These are phyloP conservation scores for Alternaria ventricosa DNA, from an alignment of 2,329 filamentous ascomycete genomes.

Conservation along the genomic window DNA sequence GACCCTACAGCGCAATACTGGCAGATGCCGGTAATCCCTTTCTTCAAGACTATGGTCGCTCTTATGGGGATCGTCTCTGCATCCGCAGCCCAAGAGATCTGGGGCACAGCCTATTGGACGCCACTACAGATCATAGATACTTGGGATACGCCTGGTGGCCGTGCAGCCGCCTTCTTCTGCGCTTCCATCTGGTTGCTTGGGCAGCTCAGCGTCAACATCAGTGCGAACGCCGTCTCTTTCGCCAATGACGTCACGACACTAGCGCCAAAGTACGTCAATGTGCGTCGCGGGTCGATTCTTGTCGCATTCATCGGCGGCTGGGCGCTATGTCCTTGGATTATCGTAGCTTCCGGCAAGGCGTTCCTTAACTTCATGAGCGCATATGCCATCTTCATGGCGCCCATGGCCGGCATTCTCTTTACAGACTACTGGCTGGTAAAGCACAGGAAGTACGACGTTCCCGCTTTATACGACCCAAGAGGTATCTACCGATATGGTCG, in stretches of 20 bases:
- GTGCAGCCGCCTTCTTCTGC: constrained; percentile 27
- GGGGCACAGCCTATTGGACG: constrained; percentile 23
- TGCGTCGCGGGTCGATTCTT: constrained; percentile 26
- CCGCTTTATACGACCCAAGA: constrained; percentile 26
- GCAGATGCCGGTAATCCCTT: constrained; percentile 21
- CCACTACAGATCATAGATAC: constrained; percentile 27
- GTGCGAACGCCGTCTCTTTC: constrained; percentile 29
- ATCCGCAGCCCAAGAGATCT: constrained; percentile 19
- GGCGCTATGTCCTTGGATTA: constrained; percentile 31
- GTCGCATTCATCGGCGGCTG: constrained; percentile 22
- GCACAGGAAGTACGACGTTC: constrained; percentile 22
- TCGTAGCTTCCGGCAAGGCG: constrained; percentile 20
- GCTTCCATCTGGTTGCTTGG: constrained; percentile 8
- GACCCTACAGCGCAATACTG: constrained; percentile 13
- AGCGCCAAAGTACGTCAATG: constrained; percentile 28
- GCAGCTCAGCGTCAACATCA: constrained; percentile 30
- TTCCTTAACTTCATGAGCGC: constrained; percentile 35
- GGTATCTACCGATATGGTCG: constrained; percentile 22
- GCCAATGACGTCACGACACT: constrained; percentile 29
- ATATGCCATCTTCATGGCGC: constrained; percentile 32
- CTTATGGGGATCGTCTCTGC: constrained; percentile 29
- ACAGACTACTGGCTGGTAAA: constrained; percentile 33
- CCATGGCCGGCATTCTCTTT: constrained; percentile 24
- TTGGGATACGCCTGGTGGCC: constrained; percentile 18
- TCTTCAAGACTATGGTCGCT: constrained; percentile 19